Conservation (phyloP, 345 rosid species). For the Trapa incisa region DNA sequence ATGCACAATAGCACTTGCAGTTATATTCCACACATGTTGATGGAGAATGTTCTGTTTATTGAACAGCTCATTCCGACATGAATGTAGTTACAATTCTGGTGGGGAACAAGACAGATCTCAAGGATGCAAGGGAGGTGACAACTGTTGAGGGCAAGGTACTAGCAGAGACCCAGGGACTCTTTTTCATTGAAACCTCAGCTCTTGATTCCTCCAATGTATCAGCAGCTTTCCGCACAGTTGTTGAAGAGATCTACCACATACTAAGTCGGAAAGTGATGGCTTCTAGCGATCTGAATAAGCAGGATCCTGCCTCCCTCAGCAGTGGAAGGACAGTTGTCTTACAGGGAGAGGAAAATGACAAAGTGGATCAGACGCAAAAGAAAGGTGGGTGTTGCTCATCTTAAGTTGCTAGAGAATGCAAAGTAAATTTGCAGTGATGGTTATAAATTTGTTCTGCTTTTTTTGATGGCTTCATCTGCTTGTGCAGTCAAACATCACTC, state of each 20-base stretch:
- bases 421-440: background rate
- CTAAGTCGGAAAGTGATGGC: constrained; percentile 81
- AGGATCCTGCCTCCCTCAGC: constrained; percentile 43
- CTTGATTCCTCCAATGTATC: constrained; percentile 83
- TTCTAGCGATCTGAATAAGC: constrained; percentile 61
- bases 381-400: constrained; percentile 56
- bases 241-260: constrained; percentile 79
- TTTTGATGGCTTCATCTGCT: background rate
- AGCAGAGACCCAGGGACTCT: constrained; percentile 82
- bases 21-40: constrained; percentile 1
- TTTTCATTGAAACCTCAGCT: constrained; percentile 94
- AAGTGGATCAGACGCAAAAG: constrained; percentile 17
- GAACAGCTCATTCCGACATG: constrained; percentile 95
- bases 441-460: background rate
- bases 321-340: constrained; percentile 67
- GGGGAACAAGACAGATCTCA: constrained; percentile 87
- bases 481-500: background rate
- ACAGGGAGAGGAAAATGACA: constrained; percentile 20
- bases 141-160: constrained; percentile 73
- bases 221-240: constrained; percentile 88
- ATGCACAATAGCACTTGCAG: background rate
- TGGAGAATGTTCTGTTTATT: constrained; percentile 13
- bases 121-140: constrained; percentile 83
- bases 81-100: constrained; percentile 86
- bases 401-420: constrained; percentile 10